Evolutionary conservation across 306 rosid species (phyloP).

Genomic region (Psophocarpus tetragonolobus): DNA sequence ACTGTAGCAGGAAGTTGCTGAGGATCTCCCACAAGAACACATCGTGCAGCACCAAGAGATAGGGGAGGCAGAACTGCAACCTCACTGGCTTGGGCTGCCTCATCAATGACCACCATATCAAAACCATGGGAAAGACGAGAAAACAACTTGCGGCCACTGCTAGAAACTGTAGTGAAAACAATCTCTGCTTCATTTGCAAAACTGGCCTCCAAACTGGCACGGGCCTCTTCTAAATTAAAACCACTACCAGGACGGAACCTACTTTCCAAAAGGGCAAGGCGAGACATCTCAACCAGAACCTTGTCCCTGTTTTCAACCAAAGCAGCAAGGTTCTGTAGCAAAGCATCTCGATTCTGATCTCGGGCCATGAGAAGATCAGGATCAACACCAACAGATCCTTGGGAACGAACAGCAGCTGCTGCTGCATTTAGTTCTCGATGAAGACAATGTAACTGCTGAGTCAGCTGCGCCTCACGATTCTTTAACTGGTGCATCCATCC

Average conservation of each 20-base stretch:
- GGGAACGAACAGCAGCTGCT: constrained; percentile 87
- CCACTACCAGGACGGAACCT: constrained; percentile 79
- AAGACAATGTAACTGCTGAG: constrained; percentile 72
- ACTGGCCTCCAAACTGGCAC: constrained; percentile 97
- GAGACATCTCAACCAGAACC: constrained; percentile 90
- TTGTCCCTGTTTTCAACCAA: constrained; percentile 93
- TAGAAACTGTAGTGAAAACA: constrained; percentile 96
- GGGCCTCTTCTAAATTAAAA: constrained; percentile 94
- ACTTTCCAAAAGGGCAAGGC: constrained; percentile 81
- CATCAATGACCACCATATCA: constrained; percentile 99
- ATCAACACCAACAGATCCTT: constrained; percentile 97
- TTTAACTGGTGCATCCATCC: constrained; percentile 96
- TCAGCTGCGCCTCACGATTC: constrained; percentile 73
- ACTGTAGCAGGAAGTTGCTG: constrained; percentile 99
- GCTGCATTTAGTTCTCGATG: constrained; percentile 91
- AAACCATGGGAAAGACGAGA: constrained; percentile 97
- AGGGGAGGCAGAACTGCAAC: constrained; percentile 96
- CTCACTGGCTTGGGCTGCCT: constrained; percentile 99
- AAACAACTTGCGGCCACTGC: constrained; percentile 97
- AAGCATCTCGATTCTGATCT: constrained; percentile 83
- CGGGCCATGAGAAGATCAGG: constrained; percentile 90
- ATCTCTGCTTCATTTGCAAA: constrained; percentile 98
- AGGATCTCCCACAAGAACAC: constrained; percentile 99
- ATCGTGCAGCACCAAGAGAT: constrained; percentile 94
- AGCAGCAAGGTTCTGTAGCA: constrained; percentile 91